Evolutionary conservation across 306 rosid species (phyloP).

Genomic region (Cyclanthera cordifolia): DNA sequence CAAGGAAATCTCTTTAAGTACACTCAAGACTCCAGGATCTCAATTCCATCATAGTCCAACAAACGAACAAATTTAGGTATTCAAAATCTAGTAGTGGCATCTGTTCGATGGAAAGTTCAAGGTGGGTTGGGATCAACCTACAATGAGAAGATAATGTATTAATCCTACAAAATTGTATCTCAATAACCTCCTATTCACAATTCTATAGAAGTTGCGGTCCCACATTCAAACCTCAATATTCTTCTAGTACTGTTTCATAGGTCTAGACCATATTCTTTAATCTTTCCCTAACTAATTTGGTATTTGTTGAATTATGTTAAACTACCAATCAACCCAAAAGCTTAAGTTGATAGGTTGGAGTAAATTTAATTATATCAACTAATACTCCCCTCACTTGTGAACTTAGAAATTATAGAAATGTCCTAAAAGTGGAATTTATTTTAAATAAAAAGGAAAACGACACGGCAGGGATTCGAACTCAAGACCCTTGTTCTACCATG

Average conservation of each 20-base stretch:
- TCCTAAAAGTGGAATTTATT: too few relatives aligned
- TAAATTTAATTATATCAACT: too few relatives aligned
- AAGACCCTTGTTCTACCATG: too few relatives aligned
- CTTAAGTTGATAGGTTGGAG: too few relatives aligned
- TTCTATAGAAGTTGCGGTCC: not conserved
- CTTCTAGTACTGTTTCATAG: constrained; percentile 56
- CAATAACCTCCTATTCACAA: constrained; percentile 8
- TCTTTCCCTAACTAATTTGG: constrained; percentile 64
- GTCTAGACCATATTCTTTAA: constrained; percentile 77
- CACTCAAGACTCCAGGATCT: not conserved
- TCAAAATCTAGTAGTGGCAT: not conserved
- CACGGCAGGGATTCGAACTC: too few relatives aligned
- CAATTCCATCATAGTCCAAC: not conserved
- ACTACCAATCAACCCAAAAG: too few relatives aligned
- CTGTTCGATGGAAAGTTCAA: not conserved
- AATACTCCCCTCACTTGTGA: too few relatives aligned
- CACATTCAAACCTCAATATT: constrained; percentile 26
- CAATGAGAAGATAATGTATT: not conserved
- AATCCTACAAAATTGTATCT: not conserved
- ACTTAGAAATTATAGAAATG: too few relatives aligned
- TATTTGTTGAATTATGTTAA: too few relatives aligned
- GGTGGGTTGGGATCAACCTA: not conserved
- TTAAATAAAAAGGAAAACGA: too few relatives aligned
- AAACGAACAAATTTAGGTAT: not conserved
- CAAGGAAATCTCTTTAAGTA: constrained; percentile 4